Conservation (phyloP, 306 rosid genomes). For the Carpinus fangiana region DNA sequence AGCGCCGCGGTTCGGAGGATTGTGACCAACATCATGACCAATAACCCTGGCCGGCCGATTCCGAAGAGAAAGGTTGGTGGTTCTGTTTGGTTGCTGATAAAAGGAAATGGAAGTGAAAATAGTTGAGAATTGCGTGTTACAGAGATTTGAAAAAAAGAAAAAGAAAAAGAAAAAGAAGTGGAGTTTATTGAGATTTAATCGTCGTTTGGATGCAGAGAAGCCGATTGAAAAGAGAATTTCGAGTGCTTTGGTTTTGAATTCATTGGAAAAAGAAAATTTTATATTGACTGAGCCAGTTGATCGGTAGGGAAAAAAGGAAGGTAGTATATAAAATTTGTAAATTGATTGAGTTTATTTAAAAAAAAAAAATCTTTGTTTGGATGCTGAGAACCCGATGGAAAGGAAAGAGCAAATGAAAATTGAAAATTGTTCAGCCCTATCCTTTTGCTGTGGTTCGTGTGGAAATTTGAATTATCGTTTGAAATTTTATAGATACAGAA, state of each 20-base stretch:
- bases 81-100: neutral
- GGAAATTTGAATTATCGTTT: neutral
- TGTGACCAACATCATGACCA: slow-evolving; percentile 56
- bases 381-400: neutral
- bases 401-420: neutral
- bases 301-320: neutral
- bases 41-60: slow-evolving; percentile 70
- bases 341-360: neutral
- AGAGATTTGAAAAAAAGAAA: neutral
- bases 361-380: neutral
- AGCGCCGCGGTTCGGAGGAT: slow-evolving; percentile 42
- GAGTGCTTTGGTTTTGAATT: neutral
- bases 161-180: too few relatives aligned
- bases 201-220: neutral
- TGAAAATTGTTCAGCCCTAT: neutral
- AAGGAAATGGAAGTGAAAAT: neutral
- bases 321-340: neutral
- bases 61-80: slow-evolving; percentile 43
- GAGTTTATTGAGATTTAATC: neutral
- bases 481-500: neutral
- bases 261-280: neutral
- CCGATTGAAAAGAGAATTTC: neutral
- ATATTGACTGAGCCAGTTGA: neutral
- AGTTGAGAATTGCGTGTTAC: neutral
- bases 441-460: neutral